Evolutionary conservation across 208 protist species (phyloP).

Genomic region (Endotrypanum monterogeii): DNA sequence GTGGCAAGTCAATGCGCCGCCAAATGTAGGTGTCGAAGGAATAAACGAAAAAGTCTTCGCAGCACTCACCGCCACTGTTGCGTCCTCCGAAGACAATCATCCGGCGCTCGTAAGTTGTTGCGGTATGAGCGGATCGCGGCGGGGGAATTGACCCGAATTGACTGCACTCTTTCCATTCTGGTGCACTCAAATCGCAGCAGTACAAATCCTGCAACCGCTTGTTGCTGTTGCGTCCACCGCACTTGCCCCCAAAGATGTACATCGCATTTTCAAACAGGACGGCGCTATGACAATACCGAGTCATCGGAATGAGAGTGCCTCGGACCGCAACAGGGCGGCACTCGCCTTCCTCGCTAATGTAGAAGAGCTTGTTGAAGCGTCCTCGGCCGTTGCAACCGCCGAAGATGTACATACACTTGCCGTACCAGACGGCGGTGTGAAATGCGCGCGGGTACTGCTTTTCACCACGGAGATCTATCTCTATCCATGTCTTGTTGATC

Average conservation of each 20-base stretch:
- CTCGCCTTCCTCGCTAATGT: conserved; percentile 57
- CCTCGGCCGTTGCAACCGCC: conserved; percentile 87
- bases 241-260: conserved; percentile 91
- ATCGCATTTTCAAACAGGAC: conserved; percentile 75
- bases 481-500: conserved; percentile 58
- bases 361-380: conserved; percentile 87
- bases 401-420: conserved; percentile 75
- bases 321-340: conserved; percentile 29
- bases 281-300: conserved; percentile 88
- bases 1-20: conserved; percentile 48
- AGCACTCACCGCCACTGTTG: conserved; percentile 76
- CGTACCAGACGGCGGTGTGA: conserved; percentile 82
- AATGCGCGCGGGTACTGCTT: conserved; percentile 81
- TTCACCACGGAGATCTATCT: conserved; percentile 58
- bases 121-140: conserved; percentile 82
- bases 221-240: conserved; percentile 88
- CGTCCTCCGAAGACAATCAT: conserved; percentile 92
- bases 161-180: conserved; percentile 49
- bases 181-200: conserved; percentile 38
- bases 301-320: conserved; percentile 32
- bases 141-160: conserved; percentile 57
- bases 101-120: conserved; percentile 76
- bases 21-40: conserved; percentile 80
- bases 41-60: conserved; percentile 86
- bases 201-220: conserved; percentile 79